phyloP scores from a whole-genome alignment of 192 early-diverging fungal species.

The Coemansia reversa region DNA sequence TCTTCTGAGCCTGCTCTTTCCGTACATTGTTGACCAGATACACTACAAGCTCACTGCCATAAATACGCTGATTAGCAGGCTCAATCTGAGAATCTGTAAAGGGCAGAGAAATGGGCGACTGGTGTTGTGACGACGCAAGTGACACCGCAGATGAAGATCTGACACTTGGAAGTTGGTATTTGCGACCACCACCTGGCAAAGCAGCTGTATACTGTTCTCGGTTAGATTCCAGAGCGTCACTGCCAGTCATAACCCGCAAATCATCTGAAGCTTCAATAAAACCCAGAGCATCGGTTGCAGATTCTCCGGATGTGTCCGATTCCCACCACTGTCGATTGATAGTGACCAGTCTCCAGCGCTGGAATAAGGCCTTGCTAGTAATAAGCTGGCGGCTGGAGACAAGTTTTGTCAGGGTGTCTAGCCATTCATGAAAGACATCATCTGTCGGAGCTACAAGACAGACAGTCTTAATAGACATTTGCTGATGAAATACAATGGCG shows the following conservation, averaged over 20 bases:
- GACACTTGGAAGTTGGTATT: conserved; percentile 18
- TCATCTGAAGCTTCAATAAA: conserved; percentile 21
- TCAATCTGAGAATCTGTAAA: conserved; percentile 9
- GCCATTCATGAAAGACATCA: conserved; percentile 40
- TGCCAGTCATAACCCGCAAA: background rate
- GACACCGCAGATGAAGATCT: conserved; percentile 13
- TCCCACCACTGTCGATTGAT: conserved; percentile 53
- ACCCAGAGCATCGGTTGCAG: conserved; percentile 36
- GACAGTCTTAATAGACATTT: conserved; percentile 39
- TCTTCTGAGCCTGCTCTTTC: conserved; percentile 28
- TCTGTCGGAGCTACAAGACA: conserved; percentile 40
- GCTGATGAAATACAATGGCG: conserved; percentile 48
- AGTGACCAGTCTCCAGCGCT: conserved; percentile 47
- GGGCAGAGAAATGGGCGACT: conserved; percentile 1
- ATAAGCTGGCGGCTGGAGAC: conserved; percentile 37
- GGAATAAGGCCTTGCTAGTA: conserved; percentile 23
- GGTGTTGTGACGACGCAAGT: conserved; percentile 6
- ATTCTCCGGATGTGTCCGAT: conserved; percentile 33
- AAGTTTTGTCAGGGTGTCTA: conserved; percentile 37
- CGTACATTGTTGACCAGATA: conserved; percentile 19
- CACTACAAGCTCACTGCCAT: conserved; percentile 12
- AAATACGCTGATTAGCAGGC: conserved; percentile 9
- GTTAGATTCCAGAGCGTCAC: background rate
- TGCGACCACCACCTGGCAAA: conserved; percentile 11
- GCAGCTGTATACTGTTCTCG: background rate